A percentile compares a stretch with the other conserved stretches of the same genome.
Evolutionary conservation across 75 land plant species (phyloP).

Genomic region (Sequoia sempervirens): DNA sequence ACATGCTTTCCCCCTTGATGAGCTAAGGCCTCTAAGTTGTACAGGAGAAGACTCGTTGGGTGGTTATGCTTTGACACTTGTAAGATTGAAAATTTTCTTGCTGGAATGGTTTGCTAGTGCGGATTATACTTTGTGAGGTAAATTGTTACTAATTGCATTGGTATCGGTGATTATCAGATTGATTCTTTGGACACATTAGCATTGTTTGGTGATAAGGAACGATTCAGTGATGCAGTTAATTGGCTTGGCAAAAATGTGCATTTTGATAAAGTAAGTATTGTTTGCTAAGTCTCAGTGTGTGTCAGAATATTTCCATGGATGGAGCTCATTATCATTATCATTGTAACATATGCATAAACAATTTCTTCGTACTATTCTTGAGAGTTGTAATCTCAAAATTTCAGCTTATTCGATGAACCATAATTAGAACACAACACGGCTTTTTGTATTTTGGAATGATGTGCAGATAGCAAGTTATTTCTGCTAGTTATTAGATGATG

Average conservation of each 20-base stretch:
- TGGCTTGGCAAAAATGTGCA: constrained; percentile 88
- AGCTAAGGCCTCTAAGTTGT: constrained; percentile 84
- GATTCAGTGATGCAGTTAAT: constrained; percentile 64
- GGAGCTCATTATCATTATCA: background rate
- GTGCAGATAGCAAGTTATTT: background rate
- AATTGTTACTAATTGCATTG: background rate
- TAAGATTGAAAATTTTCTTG: constrained; percentile 22
- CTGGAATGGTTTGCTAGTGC: constrained; percentile 3
- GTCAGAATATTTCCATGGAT: background rate
- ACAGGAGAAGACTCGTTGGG: constrained; percentile 91
- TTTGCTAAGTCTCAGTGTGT: background rate
- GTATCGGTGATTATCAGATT: constrained; percentile 40
- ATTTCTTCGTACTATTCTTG: background rate
- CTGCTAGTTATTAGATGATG: background rate
- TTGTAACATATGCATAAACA: background rate
- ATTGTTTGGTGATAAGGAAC: constrained; percentile 73
- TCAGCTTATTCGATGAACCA: background rate
- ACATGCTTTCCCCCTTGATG: constrained; percentile 94
- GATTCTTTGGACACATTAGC: constrained; percentile 96
- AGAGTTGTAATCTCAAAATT: background rate
- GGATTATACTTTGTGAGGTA: background rate
- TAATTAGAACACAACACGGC: background rate
- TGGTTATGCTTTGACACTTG: constrained; percentile 93
- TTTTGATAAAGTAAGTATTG: constrained; percentile 76
- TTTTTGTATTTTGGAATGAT: background rate